A percentile compares a stretch with the other conserved stretches of the same genome.
phyloP scores from a whole-genome alignment of 805 yeast genomes.

The Ogataea ganodermae region DNA sequence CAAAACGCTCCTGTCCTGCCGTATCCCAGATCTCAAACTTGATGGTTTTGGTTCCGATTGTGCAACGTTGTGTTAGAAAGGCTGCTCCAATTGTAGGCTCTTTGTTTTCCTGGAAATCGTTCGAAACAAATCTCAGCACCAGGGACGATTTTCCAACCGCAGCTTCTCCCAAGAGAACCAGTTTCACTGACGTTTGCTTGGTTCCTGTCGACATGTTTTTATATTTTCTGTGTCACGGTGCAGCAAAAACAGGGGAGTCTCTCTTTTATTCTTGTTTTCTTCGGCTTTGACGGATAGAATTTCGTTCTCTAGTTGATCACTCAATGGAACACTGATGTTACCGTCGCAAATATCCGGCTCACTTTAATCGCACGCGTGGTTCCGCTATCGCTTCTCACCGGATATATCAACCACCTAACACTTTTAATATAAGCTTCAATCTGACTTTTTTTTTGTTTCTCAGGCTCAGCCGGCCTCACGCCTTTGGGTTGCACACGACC shows the following conservation, averaged over 20 bases:
- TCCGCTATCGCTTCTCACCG: not conserved
- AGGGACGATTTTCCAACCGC: conserved; percentile 97
- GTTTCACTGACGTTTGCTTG: conserved; percentile 70
- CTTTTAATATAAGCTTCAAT: not conserved
- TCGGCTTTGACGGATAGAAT: not conserved
- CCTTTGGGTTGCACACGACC: conserved; percentile 5
- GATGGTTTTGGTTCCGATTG: conserved; percentile 80
- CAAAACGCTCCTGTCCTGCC: conserved; percentile 97
- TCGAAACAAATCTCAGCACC: conserved; percentile 88
- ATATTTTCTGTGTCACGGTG: not conserved
- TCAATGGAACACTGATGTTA: not conserved
- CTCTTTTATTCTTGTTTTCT: not conserved
- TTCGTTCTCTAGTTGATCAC: too few relatives aligned
- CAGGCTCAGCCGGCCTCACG: conserved; percentile 6
- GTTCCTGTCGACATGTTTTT: conserved; percentile 27
- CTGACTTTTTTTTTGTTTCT: not conserved
- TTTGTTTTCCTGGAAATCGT: conserved; percentile 95
- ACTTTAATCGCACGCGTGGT: not conserved
- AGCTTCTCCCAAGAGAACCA: conserved; percentile 93
- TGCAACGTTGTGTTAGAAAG: conserved; percentile 89
- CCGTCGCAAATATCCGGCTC: not conserved
- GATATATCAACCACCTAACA: not conserved
- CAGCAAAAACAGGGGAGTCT: not conserved
- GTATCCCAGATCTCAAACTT: conserved; percentile 97
- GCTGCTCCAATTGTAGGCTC: conserved; percentile 99